Evolutionary conservation across 176 grass and related monocot species (phyloP).

Genomic region (Oryza brachyantha): DNA sequence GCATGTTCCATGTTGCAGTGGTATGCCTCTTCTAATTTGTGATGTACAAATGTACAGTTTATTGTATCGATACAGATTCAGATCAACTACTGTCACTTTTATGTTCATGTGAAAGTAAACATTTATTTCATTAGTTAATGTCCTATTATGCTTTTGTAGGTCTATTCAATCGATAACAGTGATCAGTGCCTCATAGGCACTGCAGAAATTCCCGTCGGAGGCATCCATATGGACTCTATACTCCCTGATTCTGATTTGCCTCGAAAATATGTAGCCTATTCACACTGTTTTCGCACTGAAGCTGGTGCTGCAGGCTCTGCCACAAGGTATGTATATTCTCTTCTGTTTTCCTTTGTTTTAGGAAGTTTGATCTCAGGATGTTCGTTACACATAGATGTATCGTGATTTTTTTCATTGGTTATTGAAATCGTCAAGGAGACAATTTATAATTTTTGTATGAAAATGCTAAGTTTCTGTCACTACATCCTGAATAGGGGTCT

Average conservation of each 20-base stretch:
- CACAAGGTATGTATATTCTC: slow-evolving; percentile 48
- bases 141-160: slow-evolving; percentile 29
- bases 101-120: not conserved
- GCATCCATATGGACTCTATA: slow-evolving; percentile 98
- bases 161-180: slow-evolving; percentile 87
- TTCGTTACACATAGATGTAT: not conserved
- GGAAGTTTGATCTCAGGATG: slow-evolving; percentile 2
- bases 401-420: not conserved
- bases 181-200: slow-evolving; percentile 98
- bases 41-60: not conserved
- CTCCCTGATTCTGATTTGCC: slow-evolving; percentile 68
- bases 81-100: not conserved
- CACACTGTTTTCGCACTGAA: slow-evolving; percentile 96
- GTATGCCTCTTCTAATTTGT: not conserved
- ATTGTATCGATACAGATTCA: not conserved
- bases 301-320: slow-evolving; percentile 84
- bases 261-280: slow-evolving; percentile 92
- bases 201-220: slow-evolving; percentile 94
- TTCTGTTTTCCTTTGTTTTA: slow-evolving; percentile 14
- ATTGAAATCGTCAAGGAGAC: not conserved
- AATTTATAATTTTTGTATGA: not conserved
- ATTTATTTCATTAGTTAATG: not conserved
- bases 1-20: not conserved
- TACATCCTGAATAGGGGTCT: slow-evolving; percentile 64
- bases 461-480: slow-evolving; percentile 3